Base-by-base conservation (phyloP, 2,329 filamentous ascomycete genomes). In the Amauroascus verrucosus region DNA sequence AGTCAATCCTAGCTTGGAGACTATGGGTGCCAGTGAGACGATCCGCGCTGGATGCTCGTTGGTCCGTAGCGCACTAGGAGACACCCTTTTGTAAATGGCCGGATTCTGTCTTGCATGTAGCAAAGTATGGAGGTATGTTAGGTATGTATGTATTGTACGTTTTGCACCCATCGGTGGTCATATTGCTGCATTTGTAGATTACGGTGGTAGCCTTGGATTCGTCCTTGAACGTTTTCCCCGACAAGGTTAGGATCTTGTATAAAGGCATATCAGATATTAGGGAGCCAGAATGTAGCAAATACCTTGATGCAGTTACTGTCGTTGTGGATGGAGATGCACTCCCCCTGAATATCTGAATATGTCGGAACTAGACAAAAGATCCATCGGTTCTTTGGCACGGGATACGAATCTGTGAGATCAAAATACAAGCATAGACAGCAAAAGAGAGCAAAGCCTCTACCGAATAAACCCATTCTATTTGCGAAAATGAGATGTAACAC, bases 1-100 rank as follows among this genome's bases (percentile, higher is more conserved):
- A 73, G 85, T 90, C 59, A 90, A 89, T 73, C 86, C 86, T 18
- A 81, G 77, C 60, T 71, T 89, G 54, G 84, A 84, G 44, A 71
- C 78, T 1, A 77, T 77, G 56, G 88, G 86, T 5, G 88, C 87
- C 1, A 78, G 80, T 54, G 89, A 96, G 72, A 98, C 93, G 0
- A 85, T 97, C 54, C 75, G 91, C 50, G 88, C 91, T 1, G 93
- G 91, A 5, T 93, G 89, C 69, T 95, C 88, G 40, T 77, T 98
- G 61, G 88, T 97, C 48, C 78, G 93, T 55, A 96, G 91, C 67
- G 91, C 89, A 4, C 74, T 97, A 59, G 93, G 93, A 18, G 93
- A 98, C 75, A 94, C 87, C 48, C 72, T 97, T 63, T 73, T 97
- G 66, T 96, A 73, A 30, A 30, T 5, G 26, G 35, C 9, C 4